Evolutionary conservation across 495 filamentous ascomycete genomes (phyloP).

Genomic region (Chaetomium tenue): DNA sequence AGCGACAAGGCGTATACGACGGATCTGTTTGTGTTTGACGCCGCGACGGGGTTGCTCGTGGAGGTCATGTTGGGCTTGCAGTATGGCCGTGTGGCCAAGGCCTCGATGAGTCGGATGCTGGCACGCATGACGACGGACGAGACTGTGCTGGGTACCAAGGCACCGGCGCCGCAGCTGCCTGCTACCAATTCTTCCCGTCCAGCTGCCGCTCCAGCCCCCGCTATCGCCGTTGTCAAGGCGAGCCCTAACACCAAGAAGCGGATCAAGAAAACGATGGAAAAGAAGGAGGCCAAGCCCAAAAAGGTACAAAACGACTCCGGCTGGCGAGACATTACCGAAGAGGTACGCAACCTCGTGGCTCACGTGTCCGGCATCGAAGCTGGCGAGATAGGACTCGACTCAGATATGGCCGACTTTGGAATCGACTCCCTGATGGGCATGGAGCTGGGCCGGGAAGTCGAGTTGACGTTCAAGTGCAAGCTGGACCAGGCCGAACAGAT

Average conservation of each 20-base stretch:
- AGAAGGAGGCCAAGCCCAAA: not conserved
- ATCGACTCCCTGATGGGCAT: slow-evolving; percentile 58
- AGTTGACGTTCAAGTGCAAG: slow-evolving; percentile 44
- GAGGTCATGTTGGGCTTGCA: slow-evolving; percentile 54
- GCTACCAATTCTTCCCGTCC: not conserved
- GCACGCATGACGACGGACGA: slow-evolving; percentile 26
- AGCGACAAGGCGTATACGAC: slow-evolving; percentile 42
- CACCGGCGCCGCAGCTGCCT: too few species aligned
- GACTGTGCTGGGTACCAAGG: not conserved
- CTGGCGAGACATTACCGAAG: slow-evolving; percentile 27
- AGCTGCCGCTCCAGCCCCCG: not conserved
- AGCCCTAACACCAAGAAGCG: not conserved
- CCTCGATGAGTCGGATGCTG: slow-evolving; percentile 33
- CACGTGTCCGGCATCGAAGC: slow-evolving; percentile 48
- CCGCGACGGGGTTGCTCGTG: slow-evolving; percentile 38
- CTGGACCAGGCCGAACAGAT: slow-evolving; percentile 40
- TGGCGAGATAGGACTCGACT: slow-evolving; percentile 41
- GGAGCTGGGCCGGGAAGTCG: slow-evolving; percentile 55
- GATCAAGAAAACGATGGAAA: not conserved
- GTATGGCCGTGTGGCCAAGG: slow-evolving; percentile 47
- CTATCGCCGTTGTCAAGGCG: not conserved
- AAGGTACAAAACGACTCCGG: not conserved
- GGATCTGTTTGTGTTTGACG: slow-evolving; percentile 55
- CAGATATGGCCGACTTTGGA: slow-evolving; percentile 48
- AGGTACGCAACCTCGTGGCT: slow-evolving; percentile 33